Evolutionary conservation across 257 asterid species (phyloP), one percentile per base, ranked within the genome.

Genomic region (Solanum chaucha): DNA sequence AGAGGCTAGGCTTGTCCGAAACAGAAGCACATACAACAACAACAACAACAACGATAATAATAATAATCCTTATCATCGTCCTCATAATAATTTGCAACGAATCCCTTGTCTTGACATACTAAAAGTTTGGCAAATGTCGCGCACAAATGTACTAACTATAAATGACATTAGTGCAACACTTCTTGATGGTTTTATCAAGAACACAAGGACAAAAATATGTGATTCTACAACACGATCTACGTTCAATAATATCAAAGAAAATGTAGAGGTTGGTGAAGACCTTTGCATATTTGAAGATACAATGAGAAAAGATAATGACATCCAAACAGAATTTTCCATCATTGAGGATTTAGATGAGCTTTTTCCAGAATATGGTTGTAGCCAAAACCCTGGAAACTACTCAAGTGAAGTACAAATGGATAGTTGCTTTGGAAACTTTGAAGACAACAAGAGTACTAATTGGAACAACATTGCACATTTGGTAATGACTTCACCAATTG

Each of bases 1-100:
- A 12, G 92, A 90, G 85, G 89, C 90, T 2, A 67, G 90, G 3
- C 87, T 86, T 3, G 89, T 72, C 34, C 86, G 75, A 3, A 88
- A 88, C n/a, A 30, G n/a, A 70, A 70, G n/a, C 40, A 70, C 24
- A 14, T 3, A 73, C 26, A 38, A 34, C 30, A 30, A 30, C 30
- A 30, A 30, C 58, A 12, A 35, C 30, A 10, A 73, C 14, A 1
- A 8, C 17, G 1, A 24, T 0, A 15, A 14, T 44, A 40, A 36
- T 8, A 19, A n/a, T 40, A 5, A 11, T 40, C 59, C 67, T 74
- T 15, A 34, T 12, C 65, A 14, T 8, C 38, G 36, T 26, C 73
- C 40, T 7, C n/a, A 1, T 14, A 8, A 14, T 48, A 26, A 26
- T 67, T 71, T 32, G 13, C 64, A 41, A 10, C 67, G 6, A 0